phyloP scores from a whole-genome alignment of 2,329 filamentous ascomycete species.

The Stromatinia cepivora region DNA sequence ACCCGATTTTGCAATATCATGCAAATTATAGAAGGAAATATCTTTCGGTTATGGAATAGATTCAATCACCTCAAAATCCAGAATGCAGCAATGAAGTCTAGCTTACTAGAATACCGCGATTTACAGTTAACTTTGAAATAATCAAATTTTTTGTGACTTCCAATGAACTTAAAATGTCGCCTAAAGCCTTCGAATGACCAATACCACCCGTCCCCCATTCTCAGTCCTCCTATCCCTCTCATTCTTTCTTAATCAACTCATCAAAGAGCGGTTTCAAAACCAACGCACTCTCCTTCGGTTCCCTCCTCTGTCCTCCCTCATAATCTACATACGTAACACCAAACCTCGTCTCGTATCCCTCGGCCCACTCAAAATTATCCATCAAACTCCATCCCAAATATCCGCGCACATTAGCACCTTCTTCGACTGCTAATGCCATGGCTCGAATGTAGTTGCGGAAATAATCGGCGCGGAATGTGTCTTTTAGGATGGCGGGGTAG shows the following conservation, averaged over 20 bases:
- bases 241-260: conserved; percentile 64
- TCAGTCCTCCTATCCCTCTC: not conserved
- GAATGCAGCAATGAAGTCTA: not conserved
- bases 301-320: conserved; percentile 72
- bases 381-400: conserved; percentile 88
- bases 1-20: conserved; percentile 13
- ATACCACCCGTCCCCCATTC: not conserved
- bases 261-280: conserved; percentile 71
- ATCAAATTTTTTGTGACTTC: not conserved
- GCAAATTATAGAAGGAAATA: not conserved
- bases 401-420: conserved; percentile 75
- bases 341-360: conserved; percentile 84
- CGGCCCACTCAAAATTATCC: conserved; percentile 63
- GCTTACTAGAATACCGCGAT: not conserved
- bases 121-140: not conserved
- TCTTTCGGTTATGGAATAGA: not conserved
- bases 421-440: conserved; percentile 70
- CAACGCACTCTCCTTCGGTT: conserved; percentile 81
- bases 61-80: not conserved
- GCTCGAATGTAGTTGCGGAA: conserved; percentile 76
- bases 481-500: conserved; percentile 69
- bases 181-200: not conserved
- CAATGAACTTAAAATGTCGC: not conserved
- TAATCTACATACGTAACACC: conserved; percentile 86
- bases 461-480: conserved; percentile 80